phyloP scores from a whole-genome alignment of 2,329 filamentous ascomycete genomes.

The Fusarium penzigii region DNA sequence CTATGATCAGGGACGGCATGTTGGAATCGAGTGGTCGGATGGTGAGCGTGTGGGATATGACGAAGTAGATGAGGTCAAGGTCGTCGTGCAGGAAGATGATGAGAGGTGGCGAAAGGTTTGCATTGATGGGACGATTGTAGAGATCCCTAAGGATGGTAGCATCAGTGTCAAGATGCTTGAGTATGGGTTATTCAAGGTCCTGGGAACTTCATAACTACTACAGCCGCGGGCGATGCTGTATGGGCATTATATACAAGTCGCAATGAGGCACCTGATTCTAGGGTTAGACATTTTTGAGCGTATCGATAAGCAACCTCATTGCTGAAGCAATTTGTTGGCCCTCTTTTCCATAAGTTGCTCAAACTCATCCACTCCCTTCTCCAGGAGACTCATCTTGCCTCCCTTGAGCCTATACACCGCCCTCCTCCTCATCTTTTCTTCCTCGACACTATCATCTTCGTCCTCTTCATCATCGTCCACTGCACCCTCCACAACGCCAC shows the following conservation, averaged over 20 bases:
- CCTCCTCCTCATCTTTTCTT: slow-evolving; percentile 46
- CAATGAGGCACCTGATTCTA: no score
- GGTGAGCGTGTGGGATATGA: slow-evolving; percentile 71
- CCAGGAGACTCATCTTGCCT: slow-evolving; percentile 56
- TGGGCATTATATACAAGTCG: neutral
- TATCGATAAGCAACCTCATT: slow-evolving; percentile 4
- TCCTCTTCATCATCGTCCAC: slow-evolving; percentile 42
- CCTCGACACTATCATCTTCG: slow-evolving; percentile 38
- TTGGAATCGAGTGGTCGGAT: slow-evolving; percentile 50
- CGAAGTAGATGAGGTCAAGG: slow-evolving; percentile 64
- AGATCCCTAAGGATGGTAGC: slow-evolving; percentile 69
- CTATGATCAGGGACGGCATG: slow-evolving; percentile 59
- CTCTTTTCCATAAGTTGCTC: slow-evolving; percentile 63
- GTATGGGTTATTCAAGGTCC: slow-evolving; percentile 42
- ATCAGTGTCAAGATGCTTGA: slow-evolving; percentile 62
- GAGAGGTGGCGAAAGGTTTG: slow-evolving; percentile 81
- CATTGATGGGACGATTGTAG: slow-evolving; percentile 87
- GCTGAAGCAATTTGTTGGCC: slow-evolving; percentile 46
- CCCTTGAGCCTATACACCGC: slow-evolving; percentile 61
- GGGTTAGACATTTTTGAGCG: neutral
- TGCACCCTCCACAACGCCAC: slow-evolving; percentile 58
- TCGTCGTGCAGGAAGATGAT: slow-evolving; percentile 69
- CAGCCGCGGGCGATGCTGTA: no score
- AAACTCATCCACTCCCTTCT: slow-evolving; percentile 65
- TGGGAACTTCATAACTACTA: slow-evolving; percentile 38